A percentile compares a stretch with the other conserved stretches of the same genome.
These are phyloP conservation scores for Septoria petroselini DNA, from an alignment of 2,329 filamentous ascomycete species.

Conservation along the genomic window DNA sequence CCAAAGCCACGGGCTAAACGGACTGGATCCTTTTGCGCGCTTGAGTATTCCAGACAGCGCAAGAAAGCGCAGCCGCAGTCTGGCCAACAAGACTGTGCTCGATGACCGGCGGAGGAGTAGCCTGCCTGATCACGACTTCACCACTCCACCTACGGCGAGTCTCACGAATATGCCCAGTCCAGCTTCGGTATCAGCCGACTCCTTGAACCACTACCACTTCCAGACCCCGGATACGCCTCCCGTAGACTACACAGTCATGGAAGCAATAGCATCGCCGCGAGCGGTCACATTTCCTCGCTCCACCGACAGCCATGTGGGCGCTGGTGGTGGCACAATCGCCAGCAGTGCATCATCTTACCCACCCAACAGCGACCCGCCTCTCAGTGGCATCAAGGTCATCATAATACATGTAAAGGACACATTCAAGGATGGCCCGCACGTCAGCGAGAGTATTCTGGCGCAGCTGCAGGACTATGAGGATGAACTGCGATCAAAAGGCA, in stretches of 20 bases:
- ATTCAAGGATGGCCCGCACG: conserved; percentile 65
- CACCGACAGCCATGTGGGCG: not conserved
- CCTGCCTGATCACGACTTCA: conserved; percentile 16
- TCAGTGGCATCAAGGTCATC: conserved; percentile 74
- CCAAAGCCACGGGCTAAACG: conserved; percentile 38
- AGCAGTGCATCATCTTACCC: no score
- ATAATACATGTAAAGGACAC: conserved; percentile 90
- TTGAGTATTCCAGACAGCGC: conserved; percentile 29
- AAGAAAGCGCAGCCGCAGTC: conserved; percentile 38
- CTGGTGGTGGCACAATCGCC: no score
- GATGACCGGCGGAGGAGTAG: conserved; percentile 25
- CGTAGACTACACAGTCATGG: not conserved
- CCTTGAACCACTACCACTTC: conserved; percentile 20
- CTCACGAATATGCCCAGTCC: conserved; percentile 4
- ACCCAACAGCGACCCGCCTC: conserved; percentile 44
- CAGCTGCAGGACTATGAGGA: conserved; percentile 66
- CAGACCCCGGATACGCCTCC: conserved; percentile 6
- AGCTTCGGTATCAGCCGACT: conserved; percentile 22
- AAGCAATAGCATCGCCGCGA: conserved; percentile 24
- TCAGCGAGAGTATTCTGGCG: conserved; percentile 63
- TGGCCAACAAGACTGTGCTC: conserved; percentile 25
- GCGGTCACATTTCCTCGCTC: conserved; percentile 17
- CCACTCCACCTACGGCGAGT: not conserved
- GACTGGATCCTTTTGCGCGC: conserved; percentile 27
- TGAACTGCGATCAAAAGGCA: conserved; percentile 46